These are phyloP conservation scores for Pseudogymnoascus sp. DNA, from an alignment of 2,329 filamentous ascomycete species.

Conservation along the genomic window DNA sequence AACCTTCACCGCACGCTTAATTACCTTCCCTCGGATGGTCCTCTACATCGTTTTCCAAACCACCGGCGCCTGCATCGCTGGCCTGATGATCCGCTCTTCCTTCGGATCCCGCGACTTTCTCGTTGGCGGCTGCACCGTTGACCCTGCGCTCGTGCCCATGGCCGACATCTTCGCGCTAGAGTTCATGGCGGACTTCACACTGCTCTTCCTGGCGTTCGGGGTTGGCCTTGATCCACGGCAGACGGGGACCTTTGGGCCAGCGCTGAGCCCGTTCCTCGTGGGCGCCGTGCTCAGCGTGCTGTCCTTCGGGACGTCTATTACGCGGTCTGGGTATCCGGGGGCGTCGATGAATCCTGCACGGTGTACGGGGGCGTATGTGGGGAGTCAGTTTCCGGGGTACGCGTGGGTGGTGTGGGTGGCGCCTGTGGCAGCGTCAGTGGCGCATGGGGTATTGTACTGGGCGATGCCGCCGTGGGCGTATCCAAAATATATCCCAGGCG, in stretches of 20 bases:
- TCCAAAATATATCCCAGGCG: not conserved
- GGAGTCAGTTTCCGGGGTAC: constrained; percentile 19
- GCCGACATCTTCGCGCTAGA: constrained; percentile 39
- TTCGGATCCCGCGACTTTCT: constrained; percentile 27
- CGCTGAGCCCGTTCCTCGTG: constrained; percentile 43
- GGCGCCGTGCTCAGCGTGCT: constrained; percentile 34
- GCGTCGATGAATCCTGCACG: constrained; percentile 35
- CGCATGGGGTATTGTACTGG: constrained; percentile 13
- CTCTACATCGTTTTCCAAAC: constrained; percentile 45
- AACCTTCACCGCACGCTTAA: constrained; percentile 44
- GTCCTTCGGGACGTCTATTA: constrained; percentile 33
- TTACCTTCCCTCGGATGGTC: constrained; percentile 41
- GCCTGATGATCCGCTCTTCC: constrained; percentile 32
- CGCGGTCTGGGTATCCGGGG: constrained; percentile 32
- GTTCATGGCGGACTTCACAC: constrained; percentile 38
- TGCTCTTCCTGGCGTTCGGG: constrained; percentile 46
- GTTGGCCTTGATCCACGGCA: constrained; percentile 48
- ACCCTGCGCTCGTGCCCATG: constrained; percentile 20
- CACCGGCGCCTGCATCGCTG: constrained; percentile 36
- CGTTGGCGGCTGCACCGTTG: constrained; percentile 28
- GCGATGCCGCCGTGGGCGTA: constrained; percentile 10
- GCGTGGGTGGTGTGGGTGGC: constrained; percentile 18
- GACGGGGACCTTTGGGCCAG: constrained; percentile 40
- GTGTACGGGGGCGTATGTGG: constrained; percentile 35
- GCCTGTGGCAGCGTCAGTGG: constrained; percentile 13